Percentiles rank a stretch among this genome's conserved stretches.
Conservation (phyloP, 768 basidiomycete species). For the Hericium erinaceus region DNA sequence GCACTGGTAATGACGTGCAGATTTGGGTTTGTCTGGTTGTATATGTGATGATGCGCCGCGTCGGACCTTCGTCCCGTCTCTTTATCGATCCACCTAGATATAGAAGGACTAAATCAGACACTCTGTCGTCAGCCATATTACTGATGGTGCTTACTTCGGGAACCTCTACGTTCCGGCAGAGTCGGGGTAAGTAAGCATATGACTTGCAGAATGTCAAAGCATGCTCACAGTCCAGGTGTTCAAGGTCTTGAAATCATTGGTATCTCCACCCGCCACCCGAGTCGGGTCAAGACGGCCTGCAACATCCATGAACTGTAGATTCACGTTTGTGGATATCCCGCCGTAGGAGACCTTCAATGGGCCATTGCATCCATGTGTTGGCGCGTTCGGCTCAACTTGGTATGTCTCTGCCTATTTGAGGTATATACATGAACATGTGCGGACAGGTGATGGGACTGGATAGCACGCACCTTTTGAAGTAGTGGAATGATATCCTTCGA, state of each 20-base stretch:
- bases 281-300: conserved; percentile 15
- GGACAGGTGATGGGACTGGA: neutral
- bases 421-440: neutral
- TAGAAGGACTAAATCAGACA: neutral
- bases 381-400: conserved; percentile 19
- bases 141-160: conserved; percentile 33
- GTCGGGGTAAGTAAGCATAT: neutral
- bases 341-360: conserved; percentile 32
- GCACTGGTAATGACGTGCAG: conserved; percentile 24
- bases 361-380: conserved; percentile 36
- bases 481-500: conserved; percentile 48
- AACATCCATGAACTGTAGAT: conserved; percentile 20
- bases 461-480: conserved; percentile 38
- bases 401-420: conserved; percentile 29
- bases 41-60: conserved; percentile 33
- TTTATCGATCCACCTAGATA: conserved; percentile 42
- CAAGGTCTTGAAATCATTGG: conserved; percentile 17
- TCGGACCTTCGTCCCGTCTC: conserved; percentile 49
- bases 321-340: conserved; percentile 16
- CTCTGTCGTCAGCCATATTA: neutral
- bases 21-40: conserved; percentile 23
- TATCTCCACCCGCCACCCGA: conserved; percentile 13
- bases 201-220: neutral
- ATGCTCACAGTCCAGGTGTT: conserved; percentile 20
- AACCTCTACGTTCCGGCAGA: conserved; percentile 33